Conservation (phyloP, 371 early-diverging fungal species). For the Ecytonucleospora hepatopenaei region DNA sequence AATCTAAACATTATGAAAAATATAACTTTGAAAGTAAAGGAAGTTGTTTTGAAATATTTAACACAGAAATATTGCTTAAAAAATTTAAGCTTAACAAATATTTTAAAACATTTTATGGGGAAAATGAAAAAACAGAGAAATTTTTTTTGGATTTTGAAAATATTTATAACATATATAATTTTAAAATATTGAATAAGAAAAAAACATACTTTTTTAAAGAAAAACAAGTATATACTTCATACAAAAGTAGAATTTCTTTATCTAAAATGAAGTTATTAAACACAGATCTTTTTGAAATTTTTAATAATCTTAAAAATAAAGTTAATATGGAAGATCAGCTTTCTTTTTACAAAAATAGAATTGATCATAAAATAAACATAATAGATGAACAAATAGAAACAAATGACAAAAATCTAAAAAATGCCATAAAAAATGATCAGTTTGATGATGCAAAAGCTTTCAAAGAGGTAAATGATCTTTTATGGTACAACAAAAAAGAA, state of each 20-base stretch:
- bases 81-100: background rate
- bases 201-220: background rate
- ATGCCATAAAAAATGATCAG: background rate
- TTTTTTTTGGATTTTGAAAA: background rate
- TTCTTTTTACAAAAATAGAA: background rate
- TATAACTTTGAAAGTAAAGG: background rate
- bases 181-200: background rate
- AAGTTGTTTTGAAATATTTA: background rate
- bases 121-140: background rate
- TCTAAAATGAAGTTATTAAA: background rate
- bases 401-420: background rate
- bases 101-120: background rate
- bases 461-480: background rate
- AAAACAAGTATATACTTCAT: background rate
- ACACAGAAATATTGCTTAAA: background rate
- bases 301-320: background rate
- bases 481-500: background rate
- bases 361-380: background rate
- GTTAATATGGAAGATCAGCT: background rate
- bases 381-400: conserved; percentile 1
- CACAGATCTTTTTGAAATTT: background rate
- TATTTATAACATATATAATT: background rate
- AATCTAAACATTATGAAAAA: background rate
- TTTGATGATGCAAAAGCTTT: conserved; percentile 5
- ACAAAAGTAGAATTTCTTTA: background rate